Conservation (phyloP, 495 filamentous ascomycete species). For the Penicillium herquei region DNA sequence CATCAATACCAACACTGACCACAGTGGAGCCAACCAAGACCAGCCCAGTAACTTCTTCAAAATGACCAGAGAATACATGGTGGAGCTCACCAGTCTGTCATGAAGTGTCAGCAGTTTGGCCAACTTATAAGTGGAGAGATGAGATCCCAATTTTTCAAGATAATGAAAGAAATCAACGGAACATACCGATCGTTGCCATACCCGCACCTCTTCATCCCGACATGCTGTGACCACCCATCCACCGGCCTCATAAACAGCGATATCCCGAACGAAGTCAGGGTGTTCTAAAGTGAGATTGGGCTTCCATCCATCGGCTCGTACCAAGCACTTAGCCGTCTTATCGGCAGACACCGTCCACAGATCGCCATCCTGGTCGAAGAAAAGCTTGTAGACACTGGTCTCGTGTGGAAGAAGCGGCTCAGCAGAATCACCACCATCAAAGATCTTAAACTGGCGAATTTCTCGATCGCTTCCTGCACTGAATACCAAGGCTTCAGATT, state of each 20-base stretch:
- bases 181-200: constrained; percentile 73
- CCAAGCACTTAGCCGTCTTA: constrained; percentile 73
- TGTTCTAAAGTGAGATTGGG: constrained; percentile 71
- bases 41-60: constrained; percentile 85
- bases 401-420: constrained; percentile 77
- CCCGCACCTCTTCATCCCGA: constrained; percentile 83
- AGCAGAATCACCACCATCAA: constrained; percentile 45
- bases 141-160: no score
- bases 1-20: constrained; percentile 84
- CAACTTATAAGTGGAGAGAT: not conserved
- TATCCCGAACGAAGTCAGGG: constrained; percentile 85
- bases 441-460: constrained; percentile 60
- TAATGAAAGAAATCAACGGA: not conserved
- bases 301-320: constrained; percentile 61
- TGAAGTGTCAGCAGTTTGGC: constrained; percentile 19
- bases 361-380: constrained; percentile 70
- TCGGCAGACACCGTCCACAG: constrained; percentile 92
- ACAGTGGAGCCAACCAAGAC: constrained; percentile 60
- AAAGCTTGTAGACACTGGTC: constrained; percentile 82
- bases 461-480: constrained; percentile 82
- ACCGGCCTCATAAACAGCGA: constrained; percentile 65
- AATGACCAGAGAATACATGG: constrained; percentile 81
- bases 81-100: constrained; percentile 65
- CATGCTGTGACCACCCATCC: constrained; percentile 90
- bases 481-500: constrained; percentile 56